phyloP scores from a whole-genome alignment of 1,284 basidiomycete genomes.

The Trametes sp. region DNA sequence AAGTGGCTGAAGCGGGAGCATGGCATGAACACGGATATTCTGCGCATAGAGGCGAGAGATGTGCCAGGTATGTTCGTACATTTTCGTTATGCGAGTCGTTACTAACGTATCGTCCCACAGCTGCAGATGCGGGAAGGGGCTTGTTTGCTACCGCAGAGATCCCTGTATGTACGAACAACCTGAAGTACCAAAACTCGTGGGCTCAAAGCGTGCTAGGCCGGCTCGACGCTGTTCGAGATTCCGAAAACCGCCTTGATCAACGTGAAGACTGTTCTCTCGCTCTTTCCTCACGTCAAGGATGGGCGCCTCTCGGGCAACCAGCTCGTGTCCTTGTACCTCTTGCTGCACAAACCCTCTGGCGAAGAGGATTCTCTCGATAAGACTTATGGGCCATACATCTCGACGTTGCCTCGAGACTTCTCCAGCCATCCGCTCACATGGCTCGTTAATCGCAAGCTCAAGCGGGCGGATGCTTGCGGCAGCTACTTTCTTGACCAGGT shows the following conservation, averaged over 20 bases:
- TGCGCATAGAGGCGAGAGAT: conserved; percentile 55
- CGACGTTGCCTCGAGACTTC: conserved; percentile 74
- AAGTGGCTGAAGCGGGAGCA: conserved; percentile 58
- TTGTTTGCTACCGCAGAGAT: conserved; percentile 63
- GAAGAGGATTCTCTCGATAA: conserved; percentile 56
- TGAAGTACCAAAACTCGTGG: neutral
- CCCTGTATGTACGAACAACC: conserved; percentile 46
- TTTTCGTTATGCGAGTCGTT: neutral
- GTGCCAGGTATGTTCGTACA: conserved; percentile 32
- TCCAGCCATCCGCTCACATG: conserved; percentile 79
- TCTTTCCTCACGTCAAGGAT: conserved; percentile 52
- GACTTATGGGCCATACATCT: conserved; percentile 80
- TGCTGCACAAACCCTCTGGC: conserved; percentile 44
- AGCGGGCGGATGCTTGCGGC: conserved; percentile 30
- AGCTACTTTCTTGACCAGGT: conserved; percentile 50
- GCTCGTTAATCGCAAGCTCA: conserved; percentile 51
- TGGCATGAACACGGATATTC: conserved; percentile 55
- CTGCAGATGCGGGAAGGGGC: conserved; percentile 71
- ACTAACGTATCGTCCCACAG: neutral
- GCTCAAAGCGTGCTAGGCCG: conserved; percentile 47
- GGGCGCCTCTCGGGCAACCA: conserved; percentile 60
- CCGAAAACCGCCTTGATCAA: conserved; percentile 79
- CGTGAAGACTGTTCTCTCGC: conserved; percentile 61
- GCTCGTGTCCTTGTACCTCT: conserved; percentile 57
- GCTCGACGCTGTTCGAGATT: conserved; percentile 67